A percentile compares a stretch with the other conserved stretches of the same genome.
Conservation (phyloP, 1,284 basidiomycete species). For the Dichomitus squalens region DNA sequence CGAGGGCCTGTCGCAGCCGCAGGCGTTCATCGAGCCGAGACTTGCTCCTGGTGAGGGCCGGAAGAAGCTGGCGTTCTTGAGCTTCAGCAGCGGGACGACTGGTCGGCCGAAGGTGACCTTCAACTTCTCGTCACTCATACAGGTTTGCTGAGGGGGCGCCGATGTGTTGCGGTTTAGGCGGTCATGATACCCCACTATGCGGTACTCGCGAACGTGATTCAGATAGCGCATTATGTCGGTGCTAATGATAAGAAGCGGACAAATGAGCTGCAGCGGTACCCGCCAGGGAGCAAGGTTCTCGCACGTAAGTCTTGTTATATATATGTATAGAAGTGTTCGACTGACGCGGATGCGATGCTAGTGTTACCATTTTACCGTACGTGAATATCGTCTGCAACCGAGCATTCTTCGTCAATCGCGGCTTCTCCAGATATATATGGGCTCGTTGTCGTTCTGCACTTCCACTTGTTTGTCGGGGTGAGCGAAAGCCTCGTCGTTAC, state of each 20-base stretch:
- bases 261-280: constrained; percentile 39
- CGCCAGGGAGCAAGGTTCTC: constrained; percentile 57
- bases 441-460: constrained; percentile 55
- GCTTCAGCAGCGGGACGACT: constrained; percentile 81
- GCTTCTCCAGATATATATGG: constrained; percentile 64
- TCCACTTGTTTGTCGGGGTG: constrained; percentile 52
- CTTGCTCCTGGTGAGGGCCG: constrained; percentile 64
- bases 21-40: constrained; percentile 47
- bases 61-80: constrained; percentile 71
- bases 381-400: constrained; percentile 9
- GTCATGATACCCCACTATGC: constrained; percentile 72
- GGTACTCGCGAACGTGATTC: constrained; percentile 68
- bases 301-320: constrained; percentile 41
- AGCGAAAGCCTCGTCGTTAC: constrained; percentile 20
- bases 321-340: too few relatives aligned
- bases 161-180: constrained; percentile 44
- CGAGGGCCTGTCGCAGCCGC: constrained; percentile 46
- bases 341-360: constrained; percentile 2
- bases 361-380: constrained; percentile 38
- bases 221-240: constrained; percentile 54
- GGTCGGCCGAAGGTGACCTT: constrained; percentile 69
- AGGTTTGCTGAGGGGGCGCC: neutral
- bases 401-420: neutral
- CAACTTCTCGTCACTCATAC: neutral
- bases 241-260: constrained; percentile 43